These are phyloP conservation scores for Torrubiellomyces zombiae DNA, from an alignment of 2,329 filamentous ascomycete species.

Conservation along the genomic window DNA sequence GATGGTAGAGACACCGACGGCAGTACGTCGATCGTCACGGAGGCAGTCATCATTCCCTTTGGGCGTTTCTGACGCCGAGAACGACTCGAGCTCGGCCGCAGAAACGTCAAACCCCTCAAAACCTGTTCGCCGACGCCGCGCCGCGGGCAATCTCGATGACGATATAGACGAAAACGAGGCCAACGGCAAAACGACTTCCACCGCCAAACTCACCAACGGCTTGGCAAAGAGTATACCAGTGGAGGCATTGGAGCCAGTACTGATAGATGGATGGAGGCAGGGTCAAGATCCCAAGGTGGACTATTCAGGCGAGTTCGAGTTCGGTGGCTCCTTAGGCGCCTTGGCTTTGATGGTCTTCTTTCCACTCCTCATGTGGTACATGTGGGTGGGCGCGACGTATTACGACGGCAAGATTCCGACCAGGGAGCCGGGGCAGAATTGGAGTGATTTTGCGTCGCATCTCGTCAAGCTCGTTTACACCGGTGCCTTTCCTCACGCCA, in stretches of 20 bases:
- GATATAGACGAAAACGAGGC: too few species aligned
- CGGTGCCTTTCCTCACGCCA: slow-evolving; percentile 65
- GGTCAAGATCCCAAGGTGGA: slow-evolving; percentile 47
- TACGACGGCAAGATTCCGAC: slow-evolving; percentile 72
- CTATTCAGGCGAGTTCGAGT: slow-evolving; percentile 55
- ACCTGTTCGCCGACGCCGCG: slow-evolving; percentile 28
- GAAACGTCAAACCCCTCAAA: slow-evolving; percentile 21
- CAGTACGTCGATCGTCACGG: slow-evolving; percentile 24
- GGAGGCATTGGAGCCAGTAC: slow-evolving; percentile 7
- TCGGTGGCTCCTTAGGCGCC: slow-evolving; percentile 73
- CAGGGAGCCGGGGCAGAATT: slow-evolving; percentile 47
- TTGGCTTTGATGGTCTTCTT: slow-evolving; percentile 79
- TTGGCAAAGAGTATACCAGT: slow-evolving; percentile 12
- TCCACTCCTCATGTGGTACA: slow-evolving; percentile 94
- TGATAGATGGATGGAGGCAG: slow-evolving; percentile 39
- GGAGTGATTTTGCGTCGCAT: slow-evolving; percentile 54
- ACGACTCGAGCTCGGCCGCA: slow-evolving; percentile 30
- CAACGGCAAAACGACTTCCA: too few species aligned
- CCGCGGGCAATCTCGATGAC: too few species aligned
- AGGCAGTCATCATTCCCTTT: slow-evolving; percentile 31
- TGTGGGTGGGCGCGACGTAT: slow-evolving; percentile 93
- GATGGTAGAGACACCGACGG: slow-evolving; percentile 39
- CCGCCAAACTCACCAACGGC: slow-evolving; percentile 32
- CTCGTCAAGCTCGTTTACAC: slow-evolving; percentile 60
- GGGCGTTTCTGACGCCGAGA: slow-evolving; percentile 29